A percentile compares a stretch with the other conserved stretches of the same genome.
These are phyloP conservation scores for Hanseniaspora jakobsenii DNA, from an alignment of 805 yeast species.

Conservation along the genomic window DNA sequence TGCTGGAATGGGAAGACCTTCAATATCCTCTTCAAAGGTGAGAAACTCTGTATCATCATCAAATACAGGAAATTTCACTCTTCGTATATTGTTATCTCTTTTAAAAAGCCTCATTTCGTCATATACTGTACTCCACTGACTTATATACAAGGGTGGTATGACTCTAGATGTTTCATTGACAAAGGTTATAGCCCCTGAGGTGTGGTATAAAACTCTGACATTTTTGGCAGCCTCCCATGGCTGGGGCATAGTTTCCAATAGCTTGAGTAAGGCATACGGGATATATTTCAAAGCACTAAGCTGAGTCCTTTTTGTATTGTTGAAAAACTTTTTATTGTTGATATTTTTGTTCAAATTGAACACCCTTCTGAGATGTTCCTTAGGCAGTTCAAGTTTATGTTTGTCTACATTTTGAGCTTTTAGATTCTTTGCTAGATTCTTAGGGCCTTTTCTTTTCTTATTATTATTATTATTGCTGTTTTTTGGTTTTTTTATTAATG, in stretches of 20 bases:
- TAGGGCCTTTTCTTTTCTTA: constrained; percentile 2
- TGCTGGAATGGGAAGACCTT: constrained; percentile 60
- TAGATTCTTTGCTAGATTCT: constrained; percentile 9
- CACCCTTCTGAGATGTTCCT: constrained; percentile 80
- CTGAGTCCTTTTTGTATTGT: constrained; percentile 75
- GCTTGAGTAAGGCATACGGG: constrained; percentile 88
- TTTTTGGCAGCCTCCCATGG: constrained; percentile 91
- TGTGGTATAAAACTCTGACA: constrained; percentile 79
- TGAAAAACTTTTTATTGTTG: constrained; percentile 54
- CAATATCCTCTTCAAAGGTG: constrained; percentile 67
- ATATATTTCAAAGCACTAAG: constrained; percentile 84
- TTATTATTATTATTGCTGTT: constrained; percentile 19
- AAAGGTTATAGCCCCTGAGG: constrained; percentile 88
- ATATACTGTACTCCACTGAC: constrained; percentile 96
- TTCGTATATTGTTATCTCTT: constrained; percentile 74
- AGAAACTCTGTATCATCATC: constrained; percentile 96
- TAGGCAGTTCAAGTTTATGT: constrained; percentile 74
- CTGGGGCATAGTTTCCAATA: constrained; percentile 92
- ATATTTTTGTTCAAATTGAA: constrained; percentile 76
- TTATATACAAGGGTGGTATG: constrained; percentile 76
- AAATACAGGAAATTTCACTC: constrained; percentile 90
- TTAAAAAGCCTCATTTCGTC: constrained; percentile 86
- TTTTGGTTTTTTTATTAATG: constrained; percentile 52
- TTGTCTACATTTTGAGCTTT: constrained; percentile 40
- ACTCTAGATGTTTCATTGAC: constrained; percentile 88